These are phyloP conservation scores for Coemansia sp. DNA, from an alignment of 192 early-diverging fungal species.

Conservation along the genomic window DNA sequence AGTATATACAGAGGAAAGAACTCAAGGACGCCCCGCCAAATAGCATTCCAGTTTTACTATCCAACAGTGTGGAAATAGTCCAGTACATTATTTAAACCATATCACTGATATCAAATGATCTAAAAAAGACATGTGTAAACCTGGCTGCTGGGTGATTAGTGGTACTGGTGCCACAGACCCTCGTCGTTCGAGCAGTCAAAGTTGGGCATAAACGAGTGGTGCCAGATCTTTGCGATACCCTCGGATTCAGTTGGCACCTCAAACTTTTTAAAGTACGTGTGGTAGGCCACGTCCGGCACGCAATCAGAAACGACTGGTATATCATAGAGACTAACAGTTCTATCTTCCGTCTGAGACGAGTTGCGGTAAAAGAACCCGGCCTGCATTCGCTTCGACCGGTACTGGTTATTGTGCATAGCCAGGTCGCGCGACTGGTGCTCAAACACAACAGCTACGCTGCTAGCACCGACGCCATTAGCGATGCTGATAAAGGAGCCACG, in stretches of 20 bases:
- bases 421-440: slow-evolving; percentile 68
- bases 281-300: slow-evolving; percentile 46
- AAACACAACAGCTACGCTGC: slow-evolving; percentile 50
- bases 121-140: no score
- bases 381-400: slow-evolving; percentile 58
- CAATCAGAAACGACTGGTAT: slow-evolving; percentile 14
- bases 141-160: slow-evolving; percentile 1
- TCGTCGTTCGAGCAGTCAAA: slow-evolving; percentile 35
- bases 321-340: not conserved
- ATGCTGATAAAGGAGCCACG: slow-evolving; percentile 66
- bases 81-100: no score
- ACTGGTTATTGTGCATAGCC: slow-evolving; percentile 78
- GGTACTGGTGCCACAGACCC: slow-evolving; percentile 42
- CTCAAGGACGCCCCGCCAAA: no score
- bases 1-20: not conserved
- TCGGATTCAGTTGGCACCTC: slow-evolving; percentile 20
- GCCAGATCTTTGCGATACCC: slow-evolving; percentile 27
- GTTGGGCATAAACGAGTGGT: slow-evolving; percentile 30
- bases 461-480: slow-evolving; percentile 53
- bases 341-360: not conserved
- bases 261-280: slow-evolving; percentile 49
- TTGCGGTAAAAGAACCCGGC: slow-evolving; percentile 27
- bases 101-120: no score
- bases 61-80: not conserved
- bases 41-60: no score